These are phyloP conservation scores for Cordyceps cateniannulata DNA, from an alignment of 2,329 filamentous ascomycete genomes.

Conservation along the genomic window DNA sequence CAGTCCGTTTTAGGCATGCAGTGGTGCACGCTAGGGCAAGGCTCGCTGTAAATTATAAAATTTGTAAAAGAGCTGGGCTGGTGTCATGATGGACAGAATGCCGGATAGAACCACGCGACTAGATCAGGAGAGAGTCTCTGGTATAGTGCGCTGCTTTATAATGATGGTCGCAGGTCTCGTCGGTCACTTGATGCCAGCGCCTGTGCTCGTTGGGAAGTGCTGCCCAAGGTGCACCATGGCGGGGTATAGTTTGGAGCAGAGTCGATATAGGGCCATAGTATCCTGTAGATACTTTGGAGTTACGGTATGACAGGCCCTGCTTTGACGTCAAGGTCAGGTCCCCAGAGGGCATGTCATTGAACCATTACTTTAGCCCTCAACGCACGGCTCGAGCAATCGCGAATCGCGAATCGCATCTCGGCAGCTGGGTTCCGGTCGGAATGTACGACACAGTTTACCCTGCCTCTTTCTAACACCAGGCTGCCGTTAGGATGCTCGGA, in stretches of 20 bases:
- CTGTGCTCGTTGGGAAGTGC: background rate
- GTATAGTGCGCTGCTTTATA: background rate
- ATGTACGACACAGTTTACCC: constrained; percentile 5
- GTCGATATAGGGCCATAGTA: no score
- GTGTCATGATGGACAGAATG: background rate
- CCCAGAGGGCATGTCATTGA: constrained; percentile 5
- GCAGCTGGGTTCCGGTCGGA: background rate
- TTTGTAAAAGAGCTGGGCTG: background rate
- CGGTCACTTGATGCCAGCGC: background rate
- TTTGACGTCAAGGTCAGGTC: constrained; percentile 1
- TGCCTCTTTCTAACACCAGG: constrained; percentile 2
- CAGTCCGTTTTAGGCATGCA: background rate
- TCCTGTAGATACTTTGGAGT: no score
- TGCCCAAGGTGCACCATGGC: no score
- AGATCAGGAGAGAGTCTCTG: background rate
- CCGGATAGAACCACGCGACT: background rate
- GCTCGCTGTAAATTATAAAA: background rate
- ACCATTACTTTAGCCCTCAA: background rate
- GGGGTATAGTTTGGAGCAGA: no score
- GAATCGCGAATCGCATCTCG: constrained; percentile 11
- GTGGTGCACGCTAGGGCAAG: background rate
- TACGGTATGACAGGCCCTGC: background rate
- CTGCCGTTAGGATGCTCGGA: background rate
- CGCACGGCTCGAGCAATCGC: constrained; percentile 8
- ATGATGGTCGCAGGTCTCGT: no score